These are phyloP conservation scores for Aureobasidium mangrovei DNA, from an alignment of 2,329 filamentous ascomycete species.

Conservation along the genomic window DNA sequence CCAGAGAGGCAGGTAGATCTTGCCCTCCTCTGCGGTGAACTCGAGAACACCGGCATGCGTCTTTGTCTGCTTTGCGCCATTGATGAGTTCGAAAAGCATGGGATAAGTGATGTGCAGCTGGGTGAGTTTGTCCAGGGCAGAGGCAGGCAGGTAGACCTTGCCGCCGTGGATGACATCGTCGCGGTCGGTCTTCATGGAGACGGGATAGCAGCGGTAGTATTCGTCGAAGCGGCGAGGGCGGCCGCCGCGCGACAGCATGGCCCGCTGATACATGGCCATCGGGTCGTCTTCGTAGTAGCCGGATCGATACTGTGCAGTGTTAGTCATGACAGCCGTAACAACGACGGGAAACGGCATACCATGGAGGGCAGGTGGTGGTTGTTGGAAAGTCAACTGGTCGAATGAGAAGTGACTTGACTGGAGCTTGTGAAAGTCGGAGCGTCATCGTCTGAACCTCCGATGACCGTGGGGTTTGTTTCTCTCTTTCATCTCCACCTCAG, in stretches of 20 bases:
- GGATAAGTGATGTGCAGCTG: slow-evolving; percentile 94
- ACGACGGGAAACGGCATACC: neutral
- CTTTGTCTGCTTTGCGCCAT: slow-evolving; percentile 68
- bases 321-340: neutral
- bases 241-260: slow-evolving; percentile 43
- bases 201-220: slow-evolving; percentile 94
- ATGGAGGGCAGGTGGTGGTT: neutral
- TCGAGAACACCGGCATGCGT: slow-evolving; percentile 94
- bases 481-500: too few species aligned
- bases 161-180: slow-evolving; percentile 90
- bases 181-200: slow-evolving; percentile 85
- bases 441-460: too few species aligned
- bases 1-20: slow-evolving; percentile 94
- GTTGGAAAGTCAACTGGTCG: neutral
- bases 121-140: slow-evolving; percentile 92
- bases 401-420: neutral
- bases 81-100: slow-evolving; percentile 91
- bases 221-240: slow-evolving; percentile 81
- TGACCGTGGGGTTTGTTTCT: too few species aligned
- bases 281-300: slow-evolving; percentile 47
- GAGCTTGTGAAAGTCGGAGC: neutral
- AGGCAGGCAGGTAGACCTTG: slow-evolving; percentile 96
- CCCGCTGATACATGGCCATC: slow-evolving; percentile 45
- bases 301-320: slow-evolving; percentile 32
- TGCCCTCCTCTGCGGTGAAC: slow-evolving; percentile 94